Percentiles rank a stretch among this genome's conserved stretches.
Conservation (phyloP, 1,139 yeast species). For the Candida sp. region DNA sequence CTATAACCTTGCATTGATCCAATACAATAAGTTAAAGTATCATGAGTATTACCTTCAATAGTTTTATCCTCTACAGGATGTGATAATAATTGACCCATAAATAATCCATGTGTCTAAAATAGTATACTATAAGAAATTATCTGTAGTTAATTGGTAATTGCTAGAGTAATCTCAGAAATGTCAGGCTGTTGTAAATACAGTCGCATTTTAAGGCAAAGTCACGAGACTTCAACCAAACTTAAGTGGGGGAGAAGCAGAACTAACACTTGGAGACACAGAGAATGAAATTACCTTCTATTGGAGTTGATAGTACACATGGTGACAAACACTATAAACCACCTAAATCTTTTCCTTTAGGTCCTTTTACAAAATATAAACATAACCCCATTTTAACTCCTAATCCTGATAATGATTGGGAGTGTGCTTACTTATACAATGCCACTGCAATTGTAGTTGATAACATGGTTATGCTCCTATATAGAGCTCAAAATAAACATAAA, state of each 20-base stretch:
- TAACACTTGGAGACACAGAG: no score
- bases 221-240: no score
- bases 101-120: background rate
- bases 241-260: no score
- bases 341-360: constrained; percentile 39
- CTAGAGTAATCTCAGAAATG: no score
- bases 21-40: constrained; percentile 52
- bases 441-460: constrained; percentile 42
- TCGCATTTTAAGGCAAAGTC: no score
- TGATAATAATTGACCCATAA: constrained; percentile 74
- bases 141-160: no score
- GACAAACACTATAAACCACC: constrained; percentile 34
- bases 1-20: constrained; percentile 84
- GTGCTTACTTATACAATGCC: constrained; percentile 42
- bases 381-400: constrained; percentile 42
- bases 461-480: constrained; percentile 33
- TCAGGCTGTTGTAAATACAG: no score
- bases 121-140: no score
- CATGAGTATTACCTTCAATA: constrained; percentile 43
- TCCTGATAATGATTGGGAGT: constrained; percentile 38
- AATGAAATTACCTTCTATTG: constrained; percentile 32
- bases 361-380: constrained; percentile 30
- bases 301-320: constrained; percentile 25
- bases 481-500: constrained; percentile 38
- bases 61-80: constrained; percentile 73